These are phyloP conservation scores for Pythium monospermum DNA, from an alignment of 352 stramenopile genomes.

Conservation along the genomic window DNA sequence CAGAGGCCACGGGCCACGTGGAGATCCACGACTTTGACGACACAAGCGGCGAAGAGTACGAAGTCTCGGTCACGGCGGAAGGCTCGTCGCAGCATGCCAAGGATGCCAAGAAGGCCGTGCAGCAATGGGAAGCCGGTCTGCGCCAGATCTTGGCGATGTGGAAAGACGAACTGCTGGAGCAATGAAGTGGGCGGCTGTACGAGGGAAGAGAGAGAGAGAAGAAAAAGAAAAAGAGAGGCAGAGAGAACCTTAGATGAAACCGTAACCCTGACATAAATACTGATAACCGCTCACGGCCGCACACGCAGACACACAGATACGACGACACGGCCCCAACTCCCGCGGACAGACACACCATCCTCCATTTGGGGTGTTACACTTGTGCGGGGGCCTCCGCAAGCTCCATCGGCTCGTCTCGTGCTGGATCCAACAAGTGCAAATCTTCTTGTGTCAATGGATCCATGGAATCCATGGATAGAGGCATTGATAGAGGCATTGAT, in stretches of 20 bases:
- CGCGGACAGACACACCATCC: too few species aligned
- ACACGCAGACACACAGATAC: too few species aligned
- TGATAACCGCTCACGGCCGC: background rate
- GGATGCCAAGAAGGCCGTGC: slow-evolving; percentile 54
- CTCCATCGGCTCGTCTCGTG: too few species aligned
- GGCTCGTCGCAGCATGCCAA: slow-evolving; percentile 39
- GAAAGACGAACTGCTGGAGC: slow-evolving; percentile 74
- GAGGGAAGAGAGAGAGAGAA: background rate
- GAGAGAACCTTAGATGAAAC: slow-evolving; percentile 2
- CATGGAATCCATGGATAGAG: too few species aligned
- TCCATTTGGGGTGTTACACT: too few species aligned
- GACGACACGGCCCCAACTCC: too few species aligned
- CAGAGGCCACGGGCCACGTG: slow-evolving; percentile 55
- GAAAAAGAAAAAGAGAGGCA: background rate
- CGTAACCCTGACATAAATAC: background rate
- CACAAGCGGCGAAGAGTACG: slow-evolving; percentile 75
- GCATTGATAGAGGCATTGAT: too few species aligned
- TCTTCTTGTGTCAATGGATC: too few species aligned
- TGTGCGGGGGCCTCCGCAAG: too few species aligned
- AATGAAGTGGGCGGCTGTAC: slow-evolving; percentile 48
- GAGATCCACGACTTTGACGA: slow-evolving; percentile 86
- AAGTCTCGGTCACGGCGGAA: slow-evolving; percentile 53
- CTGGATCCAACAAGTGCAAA: too few species aligned
- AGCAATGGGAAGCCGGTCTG: slow-evolving; percentile 52
- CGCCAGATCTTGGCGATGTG: slow-evolving; percentile 63